Evolutionary conservation across 1,139 yeast species (phyloP), one percentile per base, ranked within the genome.

Genomic region (Protomyces arabidopsidicola): DNA sequence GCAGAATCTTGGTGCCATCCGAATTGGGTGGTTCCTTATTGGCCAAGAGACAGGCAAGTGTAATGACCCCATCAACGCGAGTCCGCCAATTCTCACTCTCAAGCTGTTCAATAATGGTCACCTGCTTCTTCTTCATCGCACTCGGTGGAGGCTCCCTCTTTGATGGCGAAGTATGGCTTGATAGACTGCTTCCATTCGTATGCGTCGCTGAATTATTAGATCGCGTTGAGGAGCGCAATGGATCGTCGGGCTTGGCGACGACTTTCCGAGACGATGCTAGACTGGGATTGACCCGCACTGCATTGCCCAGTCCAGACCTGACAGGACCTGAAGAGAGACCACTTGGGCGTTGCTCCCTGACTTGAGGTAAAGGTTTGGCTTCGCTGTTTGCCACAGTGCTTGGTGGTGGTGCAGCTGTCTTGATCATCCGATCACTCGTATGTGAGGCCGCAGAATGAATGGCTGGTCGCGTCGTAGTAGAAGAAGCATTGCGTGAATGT

Each of bases 31-130:
- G 60, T 14, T 48, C 55, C 39, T 61, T 60, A 24, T 63, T 63
- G 20, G 66, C 66, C 31, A 65, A 38, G 8, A 63, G 54, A 57
- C 66, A 65, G 9, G 66, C 66, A n/a, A 65, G 58, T 10, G 65
- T 57, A 16, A 65, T 50, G 14, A 65, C 60, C 9, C 66, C 66
- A 12, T 65, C 66, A 1, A 63, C 66, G 14, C 66, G 56, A 36
- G 45, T 45, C 8, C 52, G 58, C 63, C 63, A 56, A 51, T 65
- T 53, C 24, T 60, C 54, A 42, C 62, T 55, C 35, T 58, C 56
- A 18, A 65, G 67, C 36, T 65, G 66, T 20, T 65, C 66, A 16
- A 45, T 24, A 27, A 60, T 31, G 10, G 66, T 64, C 39, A 64
- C 53, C 2, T 55, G 56, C 52, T 52, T 58, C 27, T 55, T 45